Percentiles rank a stretch among this genome's conserved stretches.
phyloP scores from a whole-genome alignment of 2,329 filamentous ascomycete genomes.

The Periconia sp. region DNA sequence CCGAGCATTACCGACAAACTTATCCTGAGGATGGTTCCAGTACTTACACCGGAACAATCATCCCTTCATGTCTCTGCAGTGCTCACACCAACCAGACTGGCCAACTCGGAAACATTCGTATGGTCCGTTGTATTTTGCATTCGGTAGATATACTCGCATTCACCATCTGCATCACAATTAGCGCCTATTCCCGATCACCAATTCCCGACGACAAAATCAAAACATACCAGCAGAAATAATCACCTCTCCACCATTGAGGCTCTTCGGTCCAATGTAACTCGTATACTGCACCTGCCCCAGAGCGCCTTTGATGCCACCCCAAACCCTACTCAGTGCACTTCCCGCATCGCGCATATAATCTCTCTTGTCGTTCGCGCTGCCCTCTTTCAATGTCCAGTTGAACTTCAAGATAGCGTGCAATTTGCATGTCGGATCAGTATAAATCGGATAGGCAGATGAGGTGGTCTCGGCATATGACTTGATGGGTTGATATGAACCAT shows the following conservation, averaged over 20 bases:
- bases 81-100: not conserved
- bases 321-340: not conserved
- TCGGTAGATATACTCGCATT: constrained; percentile 25
- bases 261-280: constrained; percentile 23
- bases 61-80: not conserved
- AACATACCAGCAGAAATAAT: constrained; percentile 19
- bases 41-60: too few relatives aligned
- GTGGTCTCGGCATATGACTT: constrained; percentile 16
- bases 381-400: constrained; percentile 19
- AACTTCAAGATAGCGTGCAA: constrained; percentile 25
- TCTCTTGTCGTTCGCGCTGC: constrained; percentile 11
- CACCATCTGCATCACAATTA: constrained; percentile 8
- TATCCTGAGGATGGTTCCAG: too few relatives aligned
- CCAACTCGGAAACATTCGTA: constrained; percentile 18
- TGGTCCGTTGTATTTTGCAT: constrained; percentile 33
- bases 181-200: constrained; percentile 5
- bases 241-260: constrained; percentile 25
- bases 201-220: not conserved
- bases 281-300: constrained; percentile 13
- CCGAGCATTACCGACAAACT: too few relatives aligned
- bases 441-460: constrained; percentile 23
- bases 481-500: constrained; percentile 29
- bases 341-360: constrained; percentile 12
- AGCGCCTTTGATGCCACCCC: not conserved
- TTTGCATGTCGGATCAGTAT: constrained; percentile 22